Conservation (phyloP, 2,329 filamentous ascomycete genomes). For the Didymella sp. region DNA sequence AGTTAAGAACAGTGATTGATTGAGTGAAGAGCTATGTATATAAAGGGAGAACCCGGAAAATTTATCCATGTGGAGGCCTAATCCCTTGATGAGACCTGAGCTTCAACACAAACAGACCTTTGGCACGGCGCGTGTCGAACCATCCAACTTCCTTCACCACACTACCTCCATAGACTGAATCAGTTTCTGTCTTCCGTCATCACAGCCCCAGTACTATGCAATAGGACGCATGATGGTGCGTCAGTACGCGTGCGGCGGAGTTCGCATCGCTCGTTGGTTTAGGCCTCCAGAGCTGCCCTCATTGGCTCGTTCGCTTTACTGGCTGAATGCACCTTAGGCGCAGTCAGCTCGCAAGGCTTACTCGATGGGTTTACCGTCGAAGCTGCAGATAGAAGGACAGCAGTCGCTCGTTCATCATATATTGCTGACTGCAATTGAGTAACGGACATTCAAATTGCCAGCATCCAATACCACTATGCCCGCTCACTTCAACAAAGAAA, state of each 20-base stretch:
- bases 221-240: neutral
- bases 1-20: too few species aligned
- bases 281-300: neutral
- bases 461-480: neutral
- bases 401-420: neutral
- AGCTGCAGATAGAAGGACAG: neutral
- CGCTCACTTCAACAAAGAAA: neutral
- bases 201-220: neutral
- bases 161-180: too few species aligned
- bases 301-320: neutral
- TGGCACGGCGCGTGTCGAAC: neutral
- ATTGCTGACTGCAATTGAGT: neutral
- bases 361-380: neutral
- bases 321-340: neutral
- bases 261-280: neutral
- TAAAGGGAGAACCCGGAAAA: too few species aligned
- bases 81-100: too few species aligned
- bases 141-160: neutral
- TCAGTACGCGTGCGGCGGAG: neutral
- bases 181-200: neutral
- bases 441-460: neutral
- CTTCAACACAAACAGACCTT: too few species aligned
- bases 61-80: too few species aligned
- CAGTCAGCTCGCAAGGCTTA: neutral
- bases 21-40: too few species aligned